phyloP scores from a whole-genome alignment of 139 green algal genomes.

The Trebouxia sp. region DNA sequence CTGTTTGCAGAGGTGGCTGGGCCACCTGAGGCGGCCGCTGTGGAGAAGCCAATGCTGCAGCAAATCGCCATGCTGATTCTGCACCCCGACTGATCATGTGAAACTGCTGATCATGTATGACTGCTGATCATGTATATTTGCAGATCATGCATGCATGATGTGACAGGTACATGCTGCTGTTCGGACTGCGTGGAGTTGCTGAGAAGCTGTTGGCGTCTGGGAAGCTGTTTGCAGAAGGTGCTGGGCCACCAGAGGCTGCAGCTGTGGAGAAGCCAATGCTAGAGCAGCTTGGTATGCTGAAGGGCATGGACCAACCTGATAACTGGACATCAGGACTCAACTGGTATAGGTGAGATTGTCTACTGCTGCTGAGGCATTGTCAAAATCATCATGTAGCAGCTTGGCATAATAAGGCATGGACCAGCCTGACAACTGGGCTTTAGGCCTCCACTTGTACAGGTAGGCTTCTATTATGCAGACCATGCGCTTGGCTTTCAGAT shows the following conservation, averaged over 20 bases:
- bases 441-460: too few relatives aligned
- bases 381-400: too few relatives aligned
- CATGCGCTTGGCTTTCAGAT: too few relatives aligned
- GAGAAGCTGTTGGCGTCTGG: background rate
- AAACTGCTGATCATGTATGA: background rate
- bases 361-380: too few relatives aligned
- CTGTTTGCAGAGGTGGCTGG: background rate
- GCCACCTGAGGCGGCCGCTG: background rate
- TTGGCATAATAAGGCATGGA: too few relatives aligned
- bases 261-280: conserved; percentile 16
- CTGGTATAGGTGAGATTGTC: conserved; percentile 30
- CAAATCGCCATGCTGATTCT: background rate
- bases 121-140: background rate
- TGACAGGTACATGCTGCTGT: conserved; percentile 14
- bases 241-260: background rate
- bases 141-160: background rate
- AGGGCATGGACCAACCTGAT: background rate
- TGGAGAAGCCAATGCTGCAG: conserved; percentile 6
- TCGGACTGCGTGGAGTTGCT: background rate
- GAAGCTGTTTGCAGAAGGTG: background rate
- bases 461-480: too few relatives aligned
- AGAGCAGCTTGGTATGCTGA: background rate
- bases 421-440: too few relatives aligned
- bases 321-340: conserved; percentile 5
- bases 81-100: background rate